Base-by-base conservation (phyloP, 257 asterid genomes). In the Ocimum tenuiflorum region DNA sequence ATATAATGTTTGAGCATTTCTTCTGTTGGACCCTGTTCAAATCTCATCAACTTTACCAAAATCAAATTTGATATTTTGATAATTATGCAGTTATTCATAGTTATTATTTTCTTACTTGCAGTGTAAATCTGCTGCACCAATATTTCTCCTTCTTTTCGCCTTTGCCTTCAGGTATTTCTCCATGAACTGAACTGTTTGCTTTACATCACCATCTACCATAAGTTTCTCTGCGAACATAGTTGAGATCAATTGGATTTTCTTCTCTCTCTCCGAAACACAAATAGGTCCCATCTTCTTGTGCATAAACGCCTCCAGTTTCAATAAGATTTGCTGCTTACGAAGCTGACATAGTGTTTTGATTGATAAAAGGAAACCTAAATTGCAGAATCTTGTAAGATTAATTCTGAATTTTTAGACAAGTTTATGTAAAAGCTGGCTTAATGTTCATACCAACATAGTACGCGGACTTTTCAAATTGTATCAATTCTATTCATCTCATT, bases 61-160 rank as follows among this genome's bases (percentile, higher is more conserved):
- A 27, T 4, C 31, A 27, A n/a, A 27, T 27, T 27, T 27, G 31
- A 27, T 2, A 27, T 27, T 27, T 4, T 27, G 31, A 1, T 27
- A 27, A 27, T 27, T 27, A 27, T 27, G 2, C 31, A 27, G 31
- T 4, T 27, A 27, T 27, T 27, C 31, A 27, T 27, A 27, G 13
- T 63, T 27, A 15, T 45, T 72, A 15, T 66, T 17, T 62, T 54
- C 63, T 55, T 39, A 20, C 57, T 79, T 83, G 85, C 95, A 94
- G 99, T 94, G 99, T 80, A 94, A 94, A 91, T 91, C 99, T n/a
- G 97, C 97, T 9, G 75, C 97, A 60, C 99, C 99, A 36, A 91
- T 94, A 81, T 94, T 94, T 82, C 96, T 94, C 76, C 99, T 94
- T 45, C 73, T 91, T 35, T 94, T 94, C 59, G 99, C 99, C 75